Percentiles rank a stretch among this genome's conserved stretches.
Evolutionary conservation across 2,329 filamentous ascomycete species (phyloP).

Genomic region (Fusarium siculi): DNA sequence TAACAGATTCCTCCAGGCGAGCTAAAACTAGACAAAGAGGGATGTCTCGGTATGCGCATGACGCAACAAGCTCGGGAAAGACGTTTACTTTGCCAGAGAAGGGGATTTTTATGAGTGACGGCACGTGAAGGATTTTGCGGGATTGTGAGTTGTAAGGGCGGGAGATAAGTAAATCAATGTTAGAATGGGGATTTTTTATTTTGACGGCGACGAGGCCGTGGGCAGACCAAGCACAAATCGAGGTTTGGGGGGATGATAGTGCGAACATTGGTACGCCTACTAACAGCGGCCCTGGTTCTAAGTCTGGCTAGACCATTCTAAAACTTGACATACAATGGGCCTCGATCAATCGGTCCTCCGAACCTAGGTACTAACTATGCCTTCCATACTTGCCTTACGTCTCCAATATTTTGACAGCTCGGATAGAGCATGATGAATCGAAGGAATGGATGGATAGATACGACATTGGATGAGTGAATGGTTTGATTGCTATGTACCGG

Average conservation of each 20-base stretch:
- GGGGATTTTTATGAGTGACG: constrained; percentile 29
- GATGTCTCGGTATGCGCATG: constrained; percentile 51
- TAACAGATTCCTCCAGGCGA: constrained; percentile 48
- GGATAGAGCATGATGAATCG: neutral
- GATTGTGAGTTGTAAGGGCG: constrained; percentile 33
- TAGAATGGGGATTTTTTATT: constrained; percentile 25
- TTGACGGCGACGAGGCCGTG: constrained; percentile 21
- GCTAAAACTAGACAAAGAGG: constrained; percentile 46
- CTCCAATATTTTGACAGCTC: neutral
- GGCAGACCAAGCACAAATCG: constrained; percentile 27
- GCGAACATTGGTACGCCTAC: constrained; percentile 5
- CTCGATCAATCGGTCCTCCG: neutral
- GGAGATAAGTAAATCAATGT: constrained; percentile 17
- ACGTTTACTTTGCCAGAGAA: constrained; percentile 25
- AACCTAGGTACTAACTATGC: too few species aligned
- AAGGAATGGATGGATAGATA: neutral
- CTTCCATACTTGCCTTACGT: neutral
- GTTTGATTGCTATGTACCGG: neutral
- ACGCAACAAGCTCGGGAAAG: constrained; percentile 43
- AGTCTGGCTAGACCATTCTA: constrained; percentile 32
- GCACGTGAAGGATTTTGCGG: constrained; percentile 29
- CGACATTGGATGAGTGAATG: neutral
- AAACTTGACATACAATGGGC: constrained; percentile 26
- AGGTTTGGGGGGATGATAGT: constrained; percentile 11
- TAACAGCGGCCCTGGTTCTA: constrained; percentile 27